Evolutionary conservation across 352 stramenopile species (phyloP).

Genomic region (Thalassiosira allenii): DNA sequence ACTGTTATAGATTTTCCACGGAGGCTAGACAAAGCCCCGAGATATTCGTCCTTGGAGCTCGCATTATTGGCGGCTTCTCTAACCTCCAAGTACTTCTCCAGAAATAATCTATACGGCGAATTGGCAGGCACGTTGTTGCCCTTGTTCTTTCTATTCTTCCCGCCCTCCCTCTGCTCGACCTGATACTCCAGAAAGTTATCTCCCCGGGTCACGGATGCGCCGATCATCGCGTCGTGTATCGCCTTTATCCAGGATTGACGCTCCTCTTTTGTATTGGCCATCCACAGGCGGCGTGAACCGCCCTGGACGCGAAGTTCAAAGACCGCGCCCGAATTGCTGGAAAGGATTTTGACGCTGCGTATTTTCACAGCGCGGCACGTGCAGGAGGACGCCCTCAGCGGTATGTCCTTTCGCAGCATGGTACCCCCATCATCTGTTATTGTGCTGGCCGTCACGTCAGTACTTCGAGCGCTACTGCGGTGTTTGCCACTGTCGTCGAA

Average conservation of each 20-base stretch:
- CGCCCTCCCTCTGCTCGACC: slow-evolving; percentile 45
- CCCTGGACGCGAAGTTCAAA: slow-evolving; percentile 77
- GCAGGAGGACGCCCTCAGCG: slow-evolving; percentile 59
- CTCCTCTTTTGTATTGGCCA: slow-evolving; percentile 74
- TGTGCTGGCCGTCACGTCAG: too few relatives aligned
- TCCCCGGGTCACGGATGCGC: slow-evolving; percentile 67
- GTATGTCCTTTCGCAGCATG: slow-evolving; percentile 77
- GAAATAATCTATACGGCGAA: slow-evolving; percentile 69
- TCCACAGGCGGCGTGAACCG: slow-evolving; percentile 70
- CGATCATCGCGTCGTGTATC: slow-evolving; percentile 82
- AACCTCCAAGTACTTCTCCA: slow-evolving; percentile 72
- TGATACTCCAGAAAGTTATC: slow-evolving; percentile 67
- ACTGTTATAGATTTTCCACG: slow-evolving; percentile 59
- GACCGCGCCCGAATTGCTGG: slow-evolving; percentile 43
- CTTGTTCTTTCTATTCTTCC: slow-evolving; percentile 30
- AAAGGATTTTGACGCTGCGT: slow-evolving; percentile 57
- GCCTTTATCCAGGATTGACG: slow-evolving; percentile 75
- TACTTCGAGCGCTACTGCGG: neutral
- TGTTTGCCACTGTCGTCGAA: slow-evolving; percentile 61
- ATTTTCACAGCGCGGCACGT: slow-evolving; percentile 77
- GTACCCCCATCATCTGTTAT: neutral
- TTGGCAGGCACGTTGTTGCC: slow-evolving; percentile 48
- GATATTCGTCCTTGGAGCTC: slow-evolving; percentile 72
- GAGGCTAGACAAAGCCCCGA: slow-evolving; percentile 59
- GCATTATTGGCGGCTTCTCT: slow-evolving; percentile 57